These are phyloP conservation scores for Suillus variegatus DNA, from an alignment of 768 basidiomycete genomes.

Conservation along the genomic window DNA sequence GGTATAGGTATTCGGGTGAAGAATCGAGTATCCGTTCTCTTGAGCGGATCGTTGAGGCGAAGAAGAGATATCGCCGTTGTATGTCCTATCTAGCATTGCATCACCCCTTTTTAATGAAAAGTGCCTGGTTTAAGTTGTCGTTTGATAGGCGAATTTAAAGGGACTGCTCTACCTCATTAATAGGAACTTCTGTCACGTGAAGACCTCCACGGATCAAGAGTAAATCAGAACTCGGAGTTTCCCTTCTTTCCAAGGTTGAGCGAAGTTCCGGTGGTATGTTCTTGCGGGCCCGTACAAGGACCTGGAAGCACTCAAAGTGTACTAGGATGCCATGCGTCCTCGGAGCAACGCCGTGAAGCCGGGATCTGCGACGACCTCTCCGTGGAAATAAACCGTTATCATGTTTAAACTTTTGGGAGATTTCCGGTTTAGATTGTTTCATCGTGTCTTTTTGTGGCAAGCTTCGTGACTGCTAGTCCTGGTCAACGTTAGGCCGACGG, in stretches of 20 bases:
- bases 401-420: background rate
- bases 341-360: no score
- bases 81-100: background rate
- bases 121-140: background rate
- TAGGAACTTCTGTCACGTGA: background rate
- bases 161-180: background rate
- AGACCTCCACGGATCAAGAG: conserved; percentile 5
- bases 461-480: background rate
- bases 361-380: no score
- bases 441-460: background rate
- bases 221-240: no score
- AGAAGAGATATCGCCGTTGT: background rate
- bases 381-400: no score
- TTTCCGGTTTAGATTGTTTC: conserved; percentile 1
- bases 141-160: conserved; percentile 2
- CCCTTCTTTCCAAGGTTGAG: background rate
- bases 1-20: no score
- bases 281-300: conserved; percentile 2
- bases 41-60: background rate
- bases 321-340: no score
- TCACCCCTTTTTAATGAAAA: background rate
- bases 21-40: no score
- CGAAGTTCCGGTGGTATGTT: background rate
- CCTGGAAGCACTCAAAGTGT: background rate
- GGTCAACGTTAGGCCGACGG: conserved; percentile 1